Evolutionary conservation across 306 rosid genomes (phyloP).

Genomic region (Begonia fuchsioides): DNA sequence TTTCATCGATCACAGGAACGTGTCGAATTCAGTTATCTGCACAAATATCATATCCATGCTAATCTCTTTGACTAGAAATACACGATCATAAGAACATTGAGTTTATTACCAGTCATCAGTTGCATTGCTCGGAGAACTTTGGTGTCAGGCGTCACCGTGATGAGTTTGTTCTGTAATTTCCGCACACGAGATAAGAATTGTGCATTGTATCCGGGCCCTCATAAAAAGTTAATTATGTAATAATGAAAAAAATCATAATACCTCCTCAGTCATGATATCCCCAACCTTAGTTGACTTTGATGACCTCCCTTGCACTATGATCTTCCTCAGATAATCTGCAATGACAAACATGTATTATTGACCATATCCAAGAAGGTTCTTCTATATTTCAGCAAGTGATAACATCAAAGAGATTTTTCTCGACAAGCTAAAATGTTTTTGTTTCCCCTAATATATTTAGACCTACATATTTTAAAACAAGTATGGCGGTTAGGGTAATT

Average conservation of each 20-base stretch:
- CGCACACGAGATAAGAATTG: constrained; percentile 7
- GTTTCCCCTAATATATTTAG: no score
- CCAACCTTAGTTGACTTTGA: constrained; percentile 98
- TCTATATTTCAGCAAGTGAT: no score
- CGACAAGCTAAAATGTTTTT: no score
- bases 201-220: neutral
- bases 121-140: constrained; percentile 88
- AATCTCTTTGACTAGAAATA: no score
- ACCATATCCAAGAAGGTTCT: neutral
- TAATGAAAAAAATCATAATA: constrained; percentile 11
- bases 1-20: constrained; percentile 68
- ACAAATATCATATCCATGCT: neutral
- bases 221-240: neutral
- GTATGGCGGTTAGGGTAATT: no score
- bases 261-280: constrained; percentile 99
- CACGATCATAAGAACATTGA: no score
- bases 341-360: neutral
- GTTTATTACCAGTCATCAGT: constrained; percentile 77
- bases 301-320: constrained; percentile 96
- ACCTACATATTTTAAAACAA: no score
- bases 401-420: no score
- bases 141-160: constrained; percentile 81
- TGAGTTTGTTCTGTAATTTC: constrained; percentile 74
- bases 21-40: constrained; percentile 88
- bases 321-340: constrained; percentile 90